Evolutionary conservation across 176 grass and related monocot genomes (phyloP).

Genomic region (Luzula sylvatica): DNA sequence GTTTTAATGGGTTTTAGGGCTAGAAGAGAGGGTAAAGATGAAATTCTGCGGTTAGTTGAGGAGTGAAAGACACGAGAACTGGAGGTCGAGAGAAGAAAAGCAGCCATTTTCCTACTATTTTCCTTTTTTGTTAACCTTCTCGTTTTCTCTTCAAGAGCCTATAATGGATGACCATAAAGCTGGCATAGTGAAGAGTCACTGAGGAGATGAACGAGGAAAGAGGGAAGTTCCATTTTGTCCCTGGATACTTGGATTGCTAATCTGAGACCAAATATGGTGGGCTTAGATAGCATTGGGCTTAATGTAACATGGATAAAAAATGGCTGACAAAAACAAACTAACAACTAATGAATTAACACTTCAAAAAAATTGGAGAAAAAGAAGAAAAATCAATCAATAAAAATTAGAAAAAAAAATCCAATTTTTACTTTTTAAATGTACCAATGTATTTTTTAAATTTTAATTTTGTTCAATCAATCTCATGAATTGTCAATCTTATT

Average conservation of each 20-base stretch:
- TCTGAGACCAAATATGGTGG: too few relatives aligned
- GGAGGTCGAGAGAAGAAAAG: slow-evolving; percentile 38
- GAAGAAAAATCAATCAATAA: too few relatives aligned
- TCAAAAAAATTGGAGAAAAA: too few relatives aligned
- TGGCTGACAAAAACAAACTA: too few relatives aligned
- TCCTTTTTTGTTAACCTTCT: slow-evolving; percentile 6
- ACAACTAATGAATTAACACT: too few relatives aligned
- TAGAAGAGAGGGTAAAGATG: not conserved
- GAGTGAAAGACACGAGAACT: slow-evolving; percentile 12
- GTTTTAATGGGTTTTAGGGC: not conserved
- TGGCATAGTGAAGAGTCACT: not conserved
- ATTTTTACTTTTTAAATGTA: too few relatives aligned
- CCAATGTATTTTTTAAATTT: too few relatives aligned
- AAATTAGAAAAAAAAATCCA: too few relatives aligned
- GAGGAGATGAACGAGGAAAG: not conserved
- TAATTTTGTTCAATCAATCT: too few relatives aligned
- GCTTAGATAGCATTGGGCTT: too few relatives aligned
- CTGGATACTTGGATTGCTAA: not conserved
- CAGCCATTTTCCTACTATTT: slow-evolving; percentile 22
- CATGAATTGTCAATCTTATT: too few relatives aligned
- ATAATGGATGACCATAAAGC: not conserved
- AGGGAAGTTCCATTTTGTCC: not conserved
- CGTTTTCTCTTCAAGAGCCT: not conserved
- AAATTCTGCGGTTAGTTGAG: slow-evolving; percentile 7
- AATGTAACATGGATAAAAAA: too few relatives aligned